phyloP scores from a whole-genome alignment of 2,329 filamentous ascomycete species.

The Trichoderma afroharzianum region DNA sequence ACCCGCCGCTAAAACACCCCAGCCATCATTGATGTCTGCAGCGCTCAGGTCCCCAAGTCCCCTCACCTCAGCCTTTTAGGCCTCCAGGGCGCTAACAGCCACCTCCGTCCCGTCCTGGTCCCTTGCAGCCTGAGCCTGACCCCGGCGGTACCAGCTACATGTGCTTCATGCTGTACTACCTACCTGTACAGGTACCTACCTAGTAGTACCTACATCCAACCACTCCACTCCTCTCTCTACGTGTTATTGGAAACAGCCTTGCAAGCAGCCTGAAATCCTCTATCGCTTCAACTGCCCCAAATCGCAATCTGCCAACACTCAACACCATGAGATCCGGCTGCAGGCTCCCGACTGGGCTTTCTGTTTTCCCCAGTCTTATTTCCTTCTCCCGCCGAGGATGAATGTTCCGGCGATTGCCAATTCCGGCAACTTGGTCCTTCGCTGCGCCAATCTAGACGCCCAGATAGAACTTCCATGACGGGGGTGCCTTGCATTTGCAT shows the following conservation, averaged over 20 bases:
- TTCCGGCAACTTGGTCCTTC: background rate
- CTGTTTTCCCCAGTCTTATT: background rate
- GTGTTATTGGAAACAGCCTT: background rate
- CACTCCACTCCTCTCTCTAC: background rate
- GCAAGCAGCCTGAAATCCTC: background rate
- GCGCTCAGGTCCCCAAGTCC: background rate
- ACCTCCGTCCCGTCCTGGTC: background rate
- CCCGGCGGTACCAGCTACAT: background rate
- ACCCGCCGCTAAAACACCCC: background rate
- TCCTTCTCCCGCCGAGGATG: background rate
- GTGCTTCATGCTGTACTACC: background rate
- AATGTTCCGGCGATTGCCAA: background rate
- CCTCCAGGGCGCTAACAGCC: background rate
- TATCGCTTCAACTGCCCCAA: background rate
- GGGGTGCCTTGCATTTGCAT: background rate
- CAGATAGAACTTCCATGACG: background rate
- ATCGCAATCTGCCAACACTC: background rate
- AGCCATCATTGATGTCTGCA: background rate
- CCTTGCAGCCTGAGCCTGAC: slow-evolving; percentile 6
- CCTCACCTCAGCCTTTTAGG: background rate
- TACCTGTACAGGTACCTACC: no score
- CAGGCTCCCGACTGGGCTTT: background rate
- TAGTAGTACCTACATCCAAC: no score
- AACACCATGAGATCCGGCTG: background rate
- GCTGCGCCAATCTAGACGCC: background rate